Evolutionary conservation across 129 eudicot genomes (phyloP).

Genomic region (Logfia minima): DNA sequence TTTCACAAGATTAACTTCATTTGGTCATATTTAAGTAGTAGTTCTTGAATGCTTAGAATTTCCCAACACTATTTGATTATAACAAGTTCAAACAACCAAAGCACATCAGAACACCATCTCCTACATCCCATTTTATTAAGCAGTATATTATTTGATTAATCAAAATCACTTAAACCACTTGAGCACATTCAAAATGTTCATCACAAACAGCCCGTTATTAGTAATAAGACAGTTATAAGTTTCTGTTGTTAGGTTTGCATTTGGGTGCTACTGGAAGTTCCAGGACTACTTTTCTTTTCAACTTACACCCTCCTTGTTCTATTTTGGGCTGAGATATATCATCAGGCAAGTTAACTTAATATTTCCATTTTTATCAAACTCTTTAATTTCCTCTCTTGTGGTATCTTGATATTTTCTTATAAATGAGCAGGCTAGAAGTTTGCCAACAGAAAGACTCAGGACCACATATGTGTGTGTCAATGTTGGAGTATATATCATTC

Average conservation of each 20-base stretch:
- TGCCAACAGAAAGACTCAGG: constrained; percentile 82
- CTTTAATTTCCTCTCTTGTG: neutral
- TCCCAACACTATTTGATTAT: neutral
- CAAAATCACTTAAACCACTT: neutral
- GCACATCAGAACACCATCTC: neutral
- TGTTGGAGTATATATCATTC: constrained; percentile 70
- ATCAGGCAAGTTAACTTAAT: constrained; percentile 53
- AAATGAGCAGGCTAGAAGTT: constrained; percentile 50
- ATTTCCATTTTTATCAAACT: neutral
- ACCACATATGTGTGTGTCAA: constrained; percentile 54
- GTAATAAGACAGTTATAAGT: neutral
- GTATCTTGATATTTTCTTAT: neutral
- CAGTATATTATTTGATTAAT: neutral
- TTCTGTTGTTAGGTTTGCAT: constrained; percentile 51
- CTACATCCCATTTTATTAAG: neutral
- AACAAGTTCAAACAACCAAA: neutral
- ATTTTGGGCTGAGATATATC: constrained; percentile 97
- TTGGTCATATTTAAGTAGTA: too few relatives aligned
- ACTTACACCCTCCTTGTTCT: constrained; percentile 92
- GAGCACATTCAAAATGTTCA: neutral
- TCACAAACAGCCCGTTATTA: neutral
- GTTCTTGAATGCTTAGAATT: too few relatives aligned
- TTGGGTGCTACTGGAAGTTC: constrained; percentile 67
- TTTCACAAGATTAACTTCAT: too few relatives aligned
- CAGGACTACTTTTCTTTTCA: constrained; percentile 79